phyloP scores from a whole-genome alignment of 1,139 yeast species.

The Pichia sp. region DNA sequence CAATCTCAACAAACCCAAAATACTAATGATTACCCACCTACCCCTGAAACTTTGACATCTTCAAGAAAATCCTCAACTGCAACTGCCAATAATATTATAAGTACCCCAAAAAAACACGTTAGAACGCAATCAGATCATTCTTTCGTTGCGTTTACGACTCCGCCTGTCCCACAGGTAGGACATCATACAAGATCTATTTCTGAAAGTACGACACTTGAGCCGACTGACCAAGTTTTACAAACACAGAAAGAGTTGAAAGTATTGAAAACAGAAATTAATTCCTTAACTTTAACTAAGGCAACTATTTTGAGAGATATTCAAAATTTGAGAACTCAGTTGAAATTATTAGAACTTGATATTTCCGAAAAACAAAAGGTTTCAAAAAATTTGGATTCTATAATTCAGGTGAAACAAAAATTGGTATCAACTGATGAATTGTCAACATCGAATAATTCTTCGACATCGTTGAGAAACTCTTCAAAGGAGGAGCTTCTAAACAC shows the following conservation, averaged over 20 bases:
- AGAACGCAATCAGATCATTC: conserved; percentile 34
- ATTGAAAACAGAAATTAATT: conserved; percentile 39
- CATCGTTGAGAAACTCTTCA: conserved; percentile 5
- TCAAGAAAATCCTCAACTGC: conserved; percentile 4
- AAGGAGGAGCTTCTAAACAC: conserved; percentile 4
- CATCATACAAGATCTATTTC: conserved; percentile 25
- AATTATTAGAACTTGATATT: conserved; percentile 24
- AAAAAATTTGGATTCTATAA: conserved; percentile 20
- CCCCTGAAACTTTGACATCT: conserved; percentile 15
- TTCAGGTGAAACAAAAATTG: conserved; percentile 6
- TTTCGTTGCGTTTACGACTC: conserved; percentile 32
- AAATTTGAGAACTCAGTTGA: conserved; percentile 25
- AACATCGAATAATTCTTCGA: conserved; percentile 6
- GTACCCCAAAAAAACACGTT: conserved; percentile 13
- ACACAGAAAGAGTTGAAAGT: conserved; percentile 35
- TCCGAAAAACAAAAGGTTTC: conserved; percentile 16
- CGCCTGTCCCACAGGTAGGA: conserved; percentile 24
- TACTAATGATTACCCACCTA: conserved; percentile 1
- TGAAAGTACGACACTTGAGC: conserved; percentile 14
- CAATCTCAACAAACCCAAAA: conserved; percentile 1
- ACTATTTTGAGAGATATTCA: conserved; percentile 31
- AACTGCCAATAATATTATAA: not conserved
- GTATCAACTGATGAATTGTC: conserved; percentile 10
- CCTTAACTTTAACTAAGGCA: conserved; percentile 33
- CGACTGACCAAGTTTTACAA: conserved; percentile 10